These are phyloP conservation scores for Pholiota microspora DNA, from an alignment of 768 basidiomycete genomes.

Conservation along the genomic window DNA sequence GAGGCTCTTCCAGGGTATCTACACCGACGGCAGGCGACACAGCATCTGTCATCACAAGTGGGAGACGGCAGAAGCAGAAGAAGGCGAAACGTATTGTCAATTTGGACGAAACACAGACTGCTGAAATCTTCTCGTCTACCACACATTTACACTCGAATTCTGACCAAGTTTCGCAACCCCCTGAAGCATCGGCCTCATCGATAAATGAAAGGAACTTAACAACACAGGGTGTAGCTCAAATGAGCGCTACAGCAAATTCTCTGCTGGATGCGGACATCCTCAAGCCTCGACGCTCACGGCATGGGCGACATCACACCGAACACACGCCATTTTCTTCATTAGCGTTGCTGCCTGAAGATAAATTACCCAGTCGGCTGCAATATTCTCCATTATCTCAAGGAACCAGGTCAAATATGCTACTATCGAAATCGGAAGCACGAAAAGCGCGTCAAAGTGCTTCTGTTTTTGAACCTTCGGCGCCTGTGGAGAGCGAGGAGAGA, in stretches of 20 bases:
- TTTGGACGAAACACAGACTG: slow-evolving; percentile 53
- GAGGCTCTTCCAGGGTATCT: slow-evolving; percentile 8
- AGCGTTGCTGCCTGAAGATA: background rate
- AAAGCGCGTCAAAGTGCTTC: slow-evolving; percentile 59
- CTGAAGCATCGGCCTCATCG: background rate
- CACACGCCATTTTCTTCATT: slow-evolving; percentile 22
- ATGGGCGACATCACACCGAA: slow-evolving; percentile 53
- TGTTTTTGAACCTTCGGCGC: slow-evolving; percentile 50
- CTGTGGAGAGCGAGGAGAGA: slow-evolving; percentile 30
- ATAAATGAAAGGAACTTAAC: background rate
- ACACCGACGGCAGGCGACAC: slow-evolving; percentile 11
- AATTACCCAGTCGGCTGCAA: background rate
- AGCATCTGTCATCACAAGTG: slow-evolving; percentile 27
- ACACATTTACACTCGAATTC: slow-evolving; percentile 33
- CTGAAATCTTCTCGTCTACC: slow-evolving; percentile 23
- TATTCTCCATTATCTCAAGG: slow-evolving; percentile 18
- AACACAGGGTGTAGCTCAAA: background rate
- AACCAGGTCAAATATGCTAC: slow-evolving; percentile 12
- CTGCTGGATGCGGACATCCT: background rate
- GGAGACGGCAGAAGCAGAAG: slow-evolving; percentile 57
- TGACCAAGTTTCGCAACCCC: slow-evolving; percentile 2
- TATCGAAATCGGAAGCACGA: slow-evolving; percentile 41
- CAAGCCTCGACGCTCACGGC: slow-evolving; percentile 30
- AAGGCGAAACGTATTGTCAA: slow-evolving; percentile 79
- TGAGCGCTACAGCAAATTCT: background rate